These are phyloP conservation scores for Aspergillus homomorphus DNA, from an alignment of 495 filamentous ascomycete genomes.

Conservation along the genomic window DNA sequence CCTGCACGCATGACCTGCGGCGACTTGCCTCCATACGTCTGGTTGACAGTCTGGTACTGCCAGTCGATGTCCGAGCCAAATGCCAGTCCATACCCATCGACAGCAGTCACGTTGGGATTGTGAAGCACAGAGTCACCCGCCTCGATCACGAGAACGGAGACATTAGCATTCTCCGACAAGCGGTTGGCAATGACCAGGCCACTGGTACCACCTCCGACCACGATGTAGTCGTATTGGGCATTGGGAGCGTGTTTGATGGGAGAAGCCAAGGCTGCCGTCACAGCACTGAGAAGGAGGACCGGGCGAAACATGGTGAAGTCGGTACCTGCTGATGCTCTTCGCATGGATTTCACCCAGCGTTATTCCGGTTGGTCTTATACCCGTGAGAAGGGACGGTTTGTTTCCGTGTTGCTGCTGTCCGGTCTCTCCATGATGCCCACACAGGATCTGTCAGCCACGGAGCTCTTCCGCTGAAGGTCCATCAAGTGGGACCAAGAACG, in stretches of 20 bases:
- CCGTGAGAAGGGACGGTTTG: too few relatives aligned
- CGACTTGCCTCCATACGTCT: slow-evolving; percentile 36
- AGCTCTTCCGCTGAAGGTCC: too few relatives aligned
- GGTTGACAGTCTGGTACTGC: slow-evolving; percentile 45
- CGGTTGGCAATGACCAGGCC: slow-evolving; percentile 1
- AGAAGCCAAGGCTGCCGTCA: not conserved
- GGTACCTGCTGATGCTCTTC: not conserved
- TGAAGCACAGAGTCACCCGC: slow-evolving; percentile 49
- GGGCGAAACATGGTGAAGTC: not conserved
- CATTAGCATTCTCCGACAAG: slow-evolving; percentile 32
- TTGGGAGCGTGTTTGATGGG: not conserved
- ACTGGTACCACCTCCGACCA: not conserved
- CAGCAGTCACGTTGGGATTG: slow-evolving; percentile 49
- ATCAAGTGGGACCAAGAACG: too few relatives aligned
- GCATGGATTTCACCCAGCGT: not conserved
- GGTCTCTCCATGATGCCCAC: too few relatives aligned
- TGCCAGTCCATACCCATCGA: slow-evolving; percentile 35
- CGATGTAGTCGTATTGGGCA: not conserved
- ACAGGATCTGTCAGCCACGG: too few relatives aligned
- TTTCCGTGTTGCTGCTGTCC: too few relatives aligned
- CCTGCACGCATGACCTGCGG: slow-evolving; percentile 42
- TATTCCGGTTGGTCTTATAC: too few relatives aligned
- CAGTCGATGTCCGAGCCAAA: slow-evolving; percentile 51
- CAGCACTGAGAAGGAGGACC: not conserved
- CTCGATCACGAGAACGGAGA: slow-evolving; percentile 53